Base-by-base conservation (phyloP, 1,139 yeast genomes). In the Suhomyces terraborum region DNA sequence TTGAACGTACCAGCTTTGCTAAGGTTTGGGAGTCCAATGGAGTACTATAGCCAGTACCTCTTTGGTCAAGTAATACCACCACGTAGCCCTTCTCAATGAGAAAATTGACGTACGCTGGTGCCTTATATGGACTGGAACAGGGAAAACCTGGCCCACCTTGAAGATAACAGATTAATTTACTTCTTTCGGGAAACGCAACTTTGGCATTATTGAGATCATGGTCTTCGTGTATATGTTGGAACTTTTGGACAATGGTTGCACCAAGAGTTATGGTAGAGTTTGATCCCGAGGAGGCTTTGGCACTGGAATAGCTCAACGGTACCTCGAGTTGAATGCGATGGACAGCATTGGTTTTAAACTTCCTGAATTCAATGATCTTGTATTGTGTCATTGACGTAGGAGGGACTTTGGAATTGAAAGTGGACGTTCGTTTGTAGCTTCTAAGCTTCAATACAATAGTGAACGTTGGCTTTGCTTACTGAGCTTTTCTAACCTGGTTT, bases 101-200 rank as follows among this genome's bases (percentile, higher is more conserved):
- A 8, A 62, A 61, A 23, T 72, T 67, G 7, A 70, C 62, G 35
- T 61, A 60, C 1, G 72, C 67, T 1, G 66, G 46, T 27, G 62
- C 58, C 7, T 67, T 44, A 6, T 63, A 51, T 2, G 80, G 77
- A 3, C 66, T 62, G 1, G 65, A 56, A 41, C 77, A 63, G 1
- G 75, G 71, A 42, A 71, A 77, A 1, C 84, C 84, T 0, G 84
- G 84, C 0, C 84, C 84, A 4, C 84, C 84, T 56, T 79, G 83
- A 30, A 79, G 58, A 47, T 64, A 79, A 7, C 73, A 59, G 8
- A 75, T 55, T 1, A 73, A 43, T 36, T 70, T 71, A 1, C 66
- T 57, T 4, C 53, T 48, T 2, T 50, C 41, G 2, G 72, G 69
- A 38, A 68, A 55, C 0, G 47, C 17, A 4, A 55, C 42, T 4